These are phyloP conservation scores for Elaeagnus macrophylla DNA, from an alignment of 306 rosid species.

Conservation along the genomic window DNA sequence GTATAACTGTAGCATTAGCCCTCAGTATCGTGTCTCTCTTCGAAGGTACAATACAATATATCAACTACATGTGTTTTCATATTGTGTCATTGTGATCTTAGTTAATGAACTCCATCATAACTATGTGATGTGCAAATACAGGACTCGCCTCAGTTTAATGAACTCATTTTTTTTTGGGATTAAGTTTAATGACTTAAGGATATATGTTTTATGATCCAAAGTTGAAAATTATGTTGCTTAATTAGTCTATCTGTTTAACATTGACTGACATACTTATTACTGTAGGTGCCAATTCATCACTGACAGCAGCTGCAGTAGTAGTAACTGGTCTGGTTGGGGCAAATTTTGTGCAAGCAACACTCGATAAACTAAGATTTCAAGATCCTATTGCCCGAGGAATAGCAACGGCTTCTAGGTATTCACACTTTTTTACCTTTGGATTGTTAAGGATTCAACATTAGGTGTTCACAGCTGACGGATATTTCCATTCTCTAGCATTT, in stretches of 20 bases:
- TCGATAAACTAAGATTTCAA: conserved; percentile 60
- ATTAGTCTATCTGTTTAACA: background rate
- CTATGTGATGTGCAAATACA: too few relatives aligned
- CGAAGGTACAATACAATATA: conserved; percentile 67
- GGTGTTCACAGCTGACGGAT: too few relatives aligned
- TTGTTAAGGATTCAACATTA: too few relatives aligned
- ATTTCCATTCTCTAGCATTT: too few relatives aligned
- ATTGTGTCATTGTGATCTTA: too few relatives aligned
- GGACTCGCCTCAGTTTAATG: too few relatives aligned
- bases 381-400: conserved; percentile 97
- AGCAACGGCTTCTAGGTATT: conserved; percentile 95
- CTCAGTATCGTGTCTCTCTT: conserved; percentile 86
- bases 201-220: too few relatives aligned
- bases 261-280: background rate
- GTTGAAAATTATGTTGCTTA: too few relatives aligned
- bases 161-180: too few relatives aligned
- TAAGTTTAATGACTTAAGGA: too few relatives aligned
- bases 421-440: background rate
- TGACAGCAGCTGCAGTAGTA: conserved; percentile 90
- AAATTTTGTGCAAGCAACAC: conserved; percentile 79
- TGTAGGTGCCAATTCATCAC: conserved; percentile 79
- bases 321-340: conserved; percentile 92
- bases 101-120: too few relatives aligned
- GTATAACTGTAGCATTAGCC: conserved; percentile 92
- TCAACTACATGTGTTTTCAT: background rate